These are phyloP conservation scores for Trapa bicornis DNA, from an alignment of 345 rosid species.

Conservation along the genomic window DNA sequence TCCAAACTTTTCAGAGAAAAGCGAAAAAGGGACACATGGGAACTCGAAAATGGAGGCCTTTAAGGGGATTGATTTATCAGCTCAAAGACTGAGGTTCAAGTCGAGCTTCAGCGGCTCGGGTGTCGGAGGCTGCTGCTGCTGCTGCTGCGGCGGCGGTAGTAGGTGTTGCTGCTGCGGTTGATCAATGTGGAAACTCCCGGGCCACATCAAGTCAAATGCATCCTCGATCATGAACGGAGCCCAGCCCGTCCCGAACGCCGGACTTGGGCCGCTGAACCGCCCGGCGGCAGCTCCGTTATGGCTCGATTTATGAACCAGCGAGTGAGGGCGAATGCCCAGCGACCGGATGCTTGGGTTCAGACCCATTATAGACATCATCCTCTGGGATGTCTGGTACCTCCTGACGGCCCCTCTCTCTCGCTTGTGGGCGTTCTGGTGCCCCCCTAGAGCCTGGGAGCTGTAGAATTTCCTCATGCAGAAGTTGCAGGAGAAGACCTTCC, in stretches of 20 bases:
- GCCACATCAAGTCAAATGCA: conserved; percentile 46
- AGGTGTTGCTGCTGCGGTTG: conserved; percentile 12
- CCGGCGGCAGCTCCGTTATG: conserved; percentile 28
- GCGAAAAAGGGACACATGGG: background rate
- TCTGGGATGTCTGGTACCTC: conserved; percentile 43
- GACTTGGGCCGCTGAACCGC: conserved; percentile 27
- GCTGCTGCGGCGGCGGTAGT: conserved; percentile 12
- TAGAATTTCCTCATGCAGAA: conserved; percentile 68
- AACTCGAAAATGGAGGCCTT: background rate
- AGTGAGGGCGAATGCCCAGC: conserved; percentile 47
- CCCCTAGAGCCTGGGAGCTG: conserved; percentile 70
- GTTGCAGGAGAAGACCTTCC: conserved; percentile 54
- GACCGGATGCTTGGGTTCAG: conserved; percentile 31
- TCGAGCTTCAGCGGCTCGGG: conserved; percentile 32
- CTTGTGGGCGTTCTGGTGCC: conserved; percentile 80
- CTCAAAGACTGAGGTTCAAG: conserved; percentile 50
- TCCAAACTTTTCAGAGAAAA: conserved; percentile 2
- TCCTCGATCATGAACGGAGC: conserved; percentile 28
- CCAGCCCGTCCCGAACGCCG: conserved; percentile 24
- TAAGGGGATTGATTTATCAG: background rate
- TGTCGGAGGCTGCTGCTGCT: background rate
- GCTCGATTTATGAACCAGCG: conserved; percentile 37
- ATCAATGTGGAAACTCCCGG: conserved; percentile 61
- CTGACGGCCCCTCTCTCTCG: conserved; percentile 61
- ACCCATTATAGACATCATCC: conserved; percentile 40